Conservation (phyloP, 345 rosid genomes). For the Dimocarpus longan region DNA sequence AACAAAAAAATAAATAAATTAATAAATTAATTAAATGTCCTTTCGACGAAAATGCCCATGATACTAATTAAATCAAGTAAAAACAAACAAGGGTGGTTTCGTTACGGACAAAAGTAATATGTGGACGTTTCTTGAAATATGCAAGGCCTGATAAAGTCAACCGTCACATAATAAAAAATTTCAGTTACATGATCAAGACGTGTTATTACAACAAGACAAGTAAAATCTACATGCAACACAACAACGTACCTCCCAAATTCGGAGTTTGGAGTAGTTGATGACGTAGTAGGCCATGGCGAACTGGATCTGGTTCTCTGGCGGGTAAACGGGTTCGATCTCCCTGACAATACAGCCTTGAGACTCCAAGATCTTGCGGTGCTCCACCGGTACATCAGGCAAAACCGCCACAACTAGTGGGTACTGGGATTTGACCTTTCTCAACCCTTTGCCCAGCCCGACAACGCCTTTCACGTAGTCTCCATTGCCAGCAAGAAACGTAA, state of each 20-base stretch:
- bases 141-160: not conserved
- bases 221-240: not conserved
- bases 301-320: slow-evolving; percentile 78
- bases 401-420: slow-evolving; percentile 82
- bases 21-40: not conserved
- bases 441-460: slow-evolving; percentile 78
- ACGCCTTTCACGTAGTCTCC: slow-evolving; percentile 87
- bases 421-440: slow-evolving; percentile 62
- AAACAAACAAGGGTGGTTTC: not conserved
- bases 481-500: slow-evolving; percentile 79
- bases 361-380: slow-evolving; percentile 63
- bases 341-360: slow-evolving; percentile 76
- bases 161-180: not conserved
- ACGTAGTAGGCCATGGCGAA: slow-evolving; percentile 93
- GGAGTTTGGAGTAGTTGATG: slow-evolving; percentile 90
- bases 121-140: not conserved
- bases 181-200: not conserved
- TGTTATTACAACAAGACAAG: not conserved
- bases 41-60: too few relatives aligned
- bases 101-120: too few relatives aligned
- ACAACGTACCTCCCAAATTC: slow-evolving; percentile 83
- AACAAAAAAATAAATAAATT: too few relatives aligned
- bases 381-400: slow-evolving; percentile 83
- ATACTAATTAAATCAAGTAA: too few relatives aligned
- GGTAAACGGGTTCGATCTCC: slow-evolving; percentile 83